phyloP scores from a whole-genome alignment of 2,329 filamentous ascomycete species.

The Sporothrix inflata region DNA sequence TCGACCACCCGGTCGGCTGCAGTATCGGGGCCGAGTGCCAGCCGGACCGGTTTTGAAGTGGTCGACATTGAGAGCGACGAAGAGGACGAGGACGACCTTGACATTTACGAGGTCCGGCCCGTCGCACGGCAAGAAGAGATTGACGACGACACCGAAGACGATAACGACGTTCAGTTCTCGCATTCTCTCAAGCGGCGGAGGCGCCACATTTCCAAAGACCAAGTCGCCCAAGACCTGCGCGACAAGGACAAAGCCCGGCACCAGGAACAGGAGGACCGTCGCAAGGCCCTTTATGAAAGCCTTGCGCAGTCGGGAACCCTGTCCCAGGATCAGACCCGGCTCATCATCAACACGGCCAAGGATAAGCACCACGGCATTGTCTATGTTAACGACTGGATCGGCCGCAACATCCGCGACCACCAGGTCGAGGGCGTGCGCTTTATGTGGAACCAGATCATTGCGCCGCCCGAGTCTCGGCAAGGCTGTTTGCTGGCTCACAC shows the following conservation, averaged over 20 bases:
- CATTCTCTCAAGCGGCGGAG: constrained; percentile 50
- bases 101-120: neutral
- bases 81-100: constrained; percentile 16
- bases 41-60: neutral
- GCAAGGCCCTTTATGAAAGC: constrained; percentile 50
- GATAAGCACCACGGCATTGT: constrained; percentile 62
- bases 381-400: constrained; percentile 67
- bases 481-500: constrained; percentile 85
- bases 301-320: constrained; percentile 50
- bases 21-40: neutral
- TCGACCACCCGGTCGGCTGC: neutral
- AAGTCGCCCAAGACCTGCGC: constrained; percentile 57
- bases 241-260: constrained; percentile 58
- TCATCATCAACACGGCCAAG: constrained; percentile 71
- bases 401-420: constrained; percentile 71
- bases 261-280: constrained; percentile 58
- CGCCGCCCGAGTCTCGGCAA: constrained; percentile 60
- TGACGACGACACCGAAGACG: constrained; percentile 29
- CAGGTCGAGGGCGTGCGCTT: constrained; percentile 83
- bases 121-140: neutral
- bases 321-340: constrained; percentile 50
- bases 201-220: constrained; percentile 53
- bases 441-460: constrained; percentile 82
- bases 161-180: constrained; percentile 3
- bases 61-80: constrained; percentile 20